Base-by-base conservation (phyloP, 2,329 filamentous ascomycete genomes). In the Venturia effusa region DNA sequence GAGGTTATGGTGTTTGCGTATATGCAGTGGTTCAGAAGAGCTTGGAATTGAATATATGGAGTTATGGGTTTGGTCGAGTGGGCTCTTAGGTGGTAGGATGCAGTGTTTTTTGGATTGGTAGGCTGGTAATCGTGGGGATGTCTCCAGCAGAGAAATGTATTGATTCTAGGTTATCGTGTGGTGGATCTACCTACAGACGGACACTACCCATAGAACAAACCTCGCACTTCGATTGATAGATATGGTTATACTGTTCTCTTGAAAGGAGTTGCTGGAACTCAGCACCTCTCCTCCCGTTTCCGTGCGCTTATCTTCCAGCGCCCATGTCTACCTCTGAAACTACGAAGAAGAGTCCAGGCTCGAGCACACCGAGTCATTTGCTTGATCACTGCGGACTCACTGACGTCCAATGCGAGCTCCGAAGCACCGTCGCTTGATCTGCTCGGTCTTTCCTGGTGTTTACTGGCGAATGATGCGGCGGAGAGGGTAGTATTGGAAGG, bases 401-500 rank as follows among this genome's bases (percentile, higher is more conserved):
- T 2, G 74, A 77, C 22, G 74, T 74, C 2, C 76, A 78, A 69
- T 67, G 71, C 27, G 73, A 72, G 1, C 76, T 81, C 6, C 76
- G 78, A 41, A 74, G 77, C 62, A 72, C 76, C 3, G 77, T 80
- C 48, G 67, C 72, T 27, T 78, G 63, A 76, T 80, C 55, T 78
- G 76, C 68, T 68, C 73, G 15, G 68, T 72, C 32, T 80, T 76
- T 65, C 70, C 75, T 3, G 75, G 79, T 63, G 68, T 70, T 55
- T 79, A 79, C 71, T 80, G 78, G 78, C 84, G 0, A 78, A 77
- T 22, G 92, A 92, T 68, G 87, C 88, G 0, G 78, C 81, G 61
- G 85, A 89, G 43, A 80, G 88, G 0, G 78, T 86, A 4, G 84
- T 89, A 0, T 89, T 68, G 77, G 80, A n/a, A 75, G 84, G 1